phyloP scores from a whole-genome alignment of 2,329 filamentous ascomycete genomes.

The Nakataea oryzae region DNA sequence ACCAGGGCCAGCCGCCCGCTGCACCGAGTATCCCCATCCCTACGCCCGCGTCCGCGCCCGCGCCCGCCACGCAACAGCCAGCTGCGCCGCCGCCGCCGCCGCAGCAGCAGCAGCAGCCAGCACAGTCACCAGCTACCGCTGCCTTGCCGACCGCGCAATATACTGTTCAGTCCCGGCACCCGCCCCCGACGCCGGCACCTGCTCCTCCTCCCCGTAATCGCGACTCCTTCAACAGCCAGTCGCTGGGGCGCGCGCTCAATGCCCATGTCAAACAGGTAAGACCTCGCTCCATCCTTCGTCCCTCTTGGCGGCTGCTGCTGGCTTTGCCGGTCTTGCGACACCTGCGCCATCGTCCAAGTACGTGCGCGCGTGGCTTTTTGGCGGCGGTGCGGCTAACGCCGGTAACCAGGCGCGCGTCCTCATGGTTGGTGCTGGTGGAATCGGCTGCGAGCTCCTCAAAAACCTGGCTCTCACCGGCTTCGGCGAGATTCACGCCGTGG shows the following conservation, averaged over 20 bases:
- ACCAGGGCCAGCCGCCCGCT: no score
- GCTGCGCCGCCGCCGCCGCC: neutral
- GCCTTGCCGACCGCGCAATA: neutral
- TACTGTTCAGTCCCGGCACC: no score
- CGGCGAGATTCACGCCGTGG: slow-evolving; percentile 86
- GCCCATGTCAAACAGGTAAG: slow-evolving; percentile 58
- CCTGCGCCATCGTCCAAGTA: neutral
- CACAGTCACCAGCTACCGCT: neutral
- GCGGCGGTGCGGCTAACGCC: no score
- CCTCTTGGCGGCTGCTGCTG: neutral
- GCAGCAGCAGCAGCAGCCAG: neutral
- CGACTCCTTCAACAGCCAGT: slow-evolving; percentile 51
- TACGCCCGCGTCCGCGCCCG: no score
- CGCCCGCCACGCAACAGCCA: no score
- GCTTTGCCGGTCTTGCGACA: neutral
- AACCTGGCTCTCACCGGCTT: slow-evolving; percentile 90
- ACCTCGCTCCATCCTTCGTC: neutral
- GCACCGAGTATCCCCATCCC: no score
- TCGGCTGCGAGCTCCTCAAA: slow-evolving; percentile 95
- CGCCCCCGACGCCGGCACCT: neutral
- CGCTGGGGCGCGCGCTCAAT: slow-evolving; percentile 56
- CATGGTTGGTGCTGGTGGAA: slow-evolving; percentile 92
- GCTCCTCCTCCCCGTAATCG: slow-evolving; percentile 22
- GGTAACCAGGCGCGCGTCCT: slow-evolving; percentile 64
- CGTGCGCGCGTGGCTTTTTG: no score